Evolutionary conservation across 257 asterid species (phyloP), one percentile per base, ranked within the genome.

Genomic region (Hygrophila difformis): DNA sequence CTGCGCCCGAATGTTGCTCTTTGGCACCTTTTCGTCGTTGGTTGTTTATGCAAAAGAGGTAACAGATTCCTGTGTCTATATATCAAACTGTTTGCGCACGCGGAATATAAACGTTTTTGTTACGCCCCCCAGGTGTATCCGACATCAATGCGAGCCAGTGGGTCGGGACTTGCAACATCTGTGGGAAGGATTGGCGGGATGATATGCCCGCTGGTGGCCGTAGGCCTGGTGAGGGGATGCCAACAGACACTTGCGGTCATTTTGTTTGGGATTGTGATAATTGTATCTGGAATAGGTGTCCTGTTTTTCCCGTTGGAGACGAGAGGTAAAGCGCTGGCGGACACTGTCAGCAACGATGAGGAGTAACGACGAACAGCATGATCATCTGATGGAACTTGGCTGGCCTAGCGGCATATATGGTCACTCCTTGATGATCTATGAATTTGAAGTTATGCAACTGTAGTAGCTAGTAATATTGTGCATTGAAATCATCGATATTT

Each of bases 161-260:
- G 67, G 1, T 41, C 24, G 5, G 72, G 72, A 37, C 59, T 65
- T 36, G 63, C 67, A 49, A 49, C 36, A 0, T 34, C 60, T 10
- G 41, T 59, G 39, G 67, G 67, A 39, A 49, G 67, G 60, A 39
- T 60, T 16, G 72, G 62, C 12, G 72, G 72, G 16, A 60, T 59
- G 72, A 18, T 65, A 43, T 65, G 72, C 45, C 72, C 72, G 22
- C 24, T 51, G 41, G 67, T 60, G 6, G 72, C 72, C 3, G 63
- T 65, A 12, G 63, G 55, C n/a, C 18, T 65, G 22, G 66, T 60
- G 39, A 49, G 50, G 26, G 59, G 53, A 37, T 65, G 67, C 49
- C 67, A 60, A 42, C 72, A 41, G 53, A 55, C 51, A 16, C 47
- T 44, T 6, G 67, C 72, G 11, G 41, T 65, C 13, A 18, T 39